A percentile compares a stretch with the other conserved stretches of the same genome.
Evolutionary conservation across 148 eudicot genomes (phyloP).

Genomic region (Rhododendron molle): DNA sequence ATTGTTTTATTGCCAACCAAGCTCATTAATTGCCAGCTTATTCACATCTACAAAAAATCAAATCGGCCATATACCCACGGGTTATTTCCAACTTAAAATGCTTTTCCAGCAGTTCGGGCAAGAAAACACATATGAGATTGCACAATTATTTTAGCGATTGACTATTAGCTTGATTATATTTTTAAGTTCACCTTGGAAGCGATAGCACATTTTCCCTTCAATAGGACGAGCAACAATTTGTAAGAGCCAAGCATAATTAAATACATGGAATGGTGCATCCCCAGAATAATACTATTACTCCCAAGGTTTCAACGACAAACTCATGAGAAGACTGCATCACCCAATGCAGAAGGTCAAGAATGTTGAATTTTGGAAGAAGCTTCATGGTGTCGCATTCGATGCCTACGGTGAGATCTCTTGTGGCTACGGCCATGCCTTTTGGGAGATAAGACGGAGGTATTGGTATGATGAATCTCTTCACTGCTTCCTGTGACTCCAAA

Average conservation of each 20-base stretch:
- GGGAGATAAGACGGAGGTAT: constrained; percentile 6
- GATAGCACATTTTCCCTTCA: too few species aligned
- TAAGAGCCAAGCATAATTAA: neutral
- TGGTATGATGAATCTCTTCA: constrained; percentile 19
- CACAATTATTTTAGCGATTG: neutral
- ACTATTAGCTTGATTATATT: neutral
- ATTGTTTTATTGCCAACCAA: neutral
- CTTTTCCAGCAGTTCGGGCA: neutral
- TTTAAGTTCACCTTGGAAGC: neutral
- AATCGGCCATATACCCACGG: neutral
- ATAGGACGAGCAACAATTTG: neutral
- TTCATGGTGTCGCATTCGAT: constrained; percentile 26
- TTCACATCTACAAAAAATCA: neutral
- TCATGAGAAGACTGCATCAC: neutral
- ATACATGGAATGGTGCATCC: neutral
- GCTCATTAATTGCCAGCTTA: neutral
- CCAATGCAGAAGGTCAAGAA: neutral
- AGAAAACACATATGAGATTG: neutral
- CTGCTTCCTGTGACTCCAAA: constrained; percentile 23
- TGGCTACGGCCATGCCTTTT: constrained; percentile 22
- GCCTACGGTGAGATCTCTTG: constrained; percentile 31
- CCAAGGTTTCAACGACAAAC: neutral
- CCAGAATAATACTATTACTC: neutral
- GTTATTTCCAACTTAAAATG: neutral
- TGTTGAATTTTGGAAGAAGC: constrained; percentile 7